These are phyloP conservation scores for Podospora pseudocomata DNA, from an alignment of 495 filamentous ascomycete species.

Conservation along the genomic window DNA sequence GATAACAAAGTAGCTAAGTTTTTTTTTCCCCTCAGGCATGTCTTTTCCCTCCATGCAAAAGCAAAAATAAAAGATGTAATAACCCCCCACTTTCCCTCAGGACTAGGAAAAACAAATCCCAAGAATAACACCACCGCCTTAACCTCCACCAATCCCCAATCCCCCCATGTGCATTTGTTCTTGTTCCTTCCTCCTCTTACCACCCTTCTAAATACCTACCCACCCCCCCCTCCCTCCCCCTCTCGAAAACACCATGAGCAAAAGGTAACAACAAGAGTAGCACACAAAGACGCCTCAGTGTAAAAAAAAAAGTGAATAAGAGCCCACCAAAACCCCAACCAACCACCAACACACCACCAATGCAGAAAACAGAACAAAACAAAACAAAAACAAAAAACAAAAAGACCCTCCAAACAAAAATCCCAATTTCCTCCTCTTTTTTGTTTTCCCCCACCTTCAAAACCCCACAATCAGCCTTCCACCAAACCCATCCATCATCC, in stretches of 20 bases:
- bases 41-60: no score
- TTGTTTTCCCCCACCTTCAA: background rate
- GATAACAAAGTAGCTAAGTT: no score
- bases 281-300: background rate
- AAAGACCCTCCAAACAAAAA: background rate
- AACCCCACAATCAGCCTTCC: background rate
- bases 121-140: background rate
- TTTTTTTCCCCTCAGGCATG: no score
- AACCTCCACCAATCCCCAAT: background rate
- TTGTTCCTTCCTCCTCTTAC: background rate
- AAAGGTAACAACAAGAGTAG: background rate
- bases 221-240: background rate
- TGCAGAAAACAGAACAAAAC: background rate
- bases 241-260: conserved; percentile 9
- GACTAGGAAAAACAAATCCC: background rate
- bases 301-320: background rate
- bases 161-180: background rate
- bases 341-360: background rate
- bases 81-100: background rate
- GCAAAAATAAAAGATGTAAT: background rate
- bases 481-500: background rate
- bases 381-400: background rate
- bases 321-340: no score
- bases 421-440: background rate
- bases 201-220: background rate